Base-by-base conservation (phyloP, 345 rosid species). In the Laguncularia racemosa region DNA sequence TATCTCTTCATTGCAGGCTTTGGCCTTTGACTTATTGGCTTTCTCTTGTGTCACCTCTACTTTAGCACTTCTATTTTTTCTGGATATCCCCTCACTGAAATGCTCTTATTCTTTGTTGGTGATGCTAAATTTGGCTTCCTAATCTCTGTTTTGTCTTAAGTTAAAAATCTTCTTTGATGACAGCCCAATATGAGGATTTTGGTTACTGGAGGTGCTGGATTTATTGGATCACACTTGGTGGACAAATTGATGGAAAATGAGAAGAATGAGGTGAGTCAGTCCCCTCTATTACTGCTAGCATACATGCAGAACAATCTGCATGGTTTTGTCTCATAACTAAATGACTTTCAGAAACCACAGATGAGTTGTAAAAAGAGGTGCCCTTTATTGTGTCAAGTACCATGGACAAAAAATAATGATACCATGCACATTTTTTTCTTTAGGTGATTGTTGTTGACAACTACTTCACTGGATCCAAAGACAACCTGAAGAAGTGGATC, bases 121-220 rank as follows among this genome's bases (percentile, higher is more conserved):
- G 14, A 16, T 26, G 14, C 18, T 21, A 14, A 21, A 20, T 46
- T 10, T 2, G 14, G 28, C 48, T 46, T 44, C 44, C 40, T 19
- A 17, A 40, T 52, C 10, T 43, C 3, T 15, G 40, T 15, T 18
- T 15, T 52, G 16, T 46, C 23, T 38, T n/a, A 44, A 15, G 3
- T 21, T 20, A 8, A 33, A 9, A 33, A 33, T 44, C 23, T 52
- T 19, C 20, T 40, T 45, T 59, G 20, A 57, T 68, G 60, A 67
- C 79, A 93, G 99, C 76, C 99, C 23, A 93, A 93, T 66, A 86
- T 89, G 97, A 87, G 99, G 64, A 93, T 93, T 73, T 72, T 93
- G 74, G 70, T 93, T 26, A 77, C 90, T 12, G 99, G 99, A 58
- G 99, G 99, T 69, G 99, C 99, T 70, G 97, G 99, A n/a, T 93